phyloP scores from a whole-genome alignment of 2,329 filamentous ascomycete genomes.

The Aphanoascus verrucosus region DNA sequence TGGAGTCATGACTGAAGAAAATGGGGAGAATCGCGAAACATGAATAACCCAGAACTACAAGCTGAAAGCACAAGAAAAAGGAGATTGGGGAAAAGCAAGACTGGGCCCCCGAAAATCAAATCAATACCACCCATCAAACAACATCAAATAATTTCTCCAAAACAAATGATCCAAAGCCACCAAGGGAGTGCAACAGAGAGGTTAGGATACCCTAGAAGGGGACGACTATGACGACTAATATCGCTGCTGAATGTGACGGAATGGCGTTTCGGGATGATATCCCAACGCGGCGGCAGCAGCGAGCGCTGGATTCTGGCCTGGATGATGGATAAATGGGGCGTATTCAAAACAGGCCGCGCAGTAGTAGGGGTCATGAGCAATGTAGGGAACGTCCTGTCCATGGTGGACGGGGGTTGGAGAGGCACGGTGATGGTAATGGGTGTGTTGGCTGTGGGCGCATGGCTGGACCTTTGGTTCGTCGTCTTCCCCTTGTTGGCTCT shows the following conservation, averaged over 20 bases:
- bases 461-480: background rate
- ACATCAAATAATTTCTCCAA: too few species aligned
- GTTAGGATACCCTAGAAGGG: background rate
- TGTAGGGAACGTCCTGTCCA: background rate
- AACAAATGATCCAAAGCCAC: background rate
- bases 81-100: too few species aligned
- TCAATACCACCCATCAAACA: too few species aligned
- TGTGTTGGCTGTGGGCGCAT: background rate
- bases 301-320: background rate
- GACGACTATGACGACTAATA: background rate
- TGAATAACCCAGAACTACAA: too few species aligned
- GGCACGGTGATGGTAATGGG: background rate
- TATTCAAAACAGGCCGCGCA: background rate
- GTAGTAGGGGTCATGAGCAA: background rate
- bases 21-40: too few species aligned
- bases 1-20: too few species aligned
- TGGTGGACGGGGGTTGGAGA: background rate
- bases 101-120: too few species aligned
- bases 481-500: background rate
- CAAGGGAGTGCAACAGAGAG: background rate
- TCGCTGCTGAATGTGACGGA: background rate
- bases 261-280: background rate
- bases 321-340: background rate
- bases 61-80: too few species aligned
- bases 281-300: background rate